A percentile compares a stretch with the other conserved stretches of the same genome.
phyloP scores from a whole-genome alignment of 1,284 basidiomycete genomes.

The Naganishia albida region DNA sequence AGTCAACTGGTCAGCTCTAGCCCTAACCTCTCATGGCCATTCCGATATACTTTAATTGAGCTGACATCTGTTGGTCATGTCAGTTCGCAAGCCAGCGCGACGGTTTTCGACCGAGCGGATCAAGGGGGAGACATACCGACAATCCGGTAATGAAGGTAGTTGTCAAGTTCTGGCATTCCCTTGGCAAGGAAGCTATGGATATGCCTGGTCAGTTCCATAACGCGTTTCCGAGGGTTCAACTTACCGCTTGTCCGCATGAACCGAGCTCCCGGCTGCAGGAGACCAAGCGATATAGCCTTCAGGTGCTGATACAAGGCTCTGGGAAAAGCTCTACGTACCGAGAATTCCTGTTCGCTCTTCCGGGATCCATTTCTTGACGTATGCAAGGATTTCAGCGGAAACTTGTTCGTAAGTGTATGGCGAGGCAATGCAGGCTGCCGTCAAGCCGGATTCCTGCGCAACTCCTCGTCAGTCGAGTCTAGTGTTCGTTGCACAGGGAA shows the following conservation, averaged over 20 bases:
- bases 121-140: conserved; percentile 46
- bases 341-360: conserved; percentile 52
- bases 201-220: neutral
- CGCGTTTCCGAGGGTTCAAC: conserved; percentile 1
- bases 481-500: neutral
- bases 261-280: conserved; percentile 54
- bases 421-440: conserved; percentile 48
- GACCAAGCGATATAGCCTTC: no score
- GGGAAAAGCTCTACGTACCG: neutral
- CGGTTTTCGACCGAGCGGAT: neutral
- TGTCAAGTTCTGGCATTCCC: conserved; percentile 55
- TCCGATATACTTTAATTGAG: conserved; percentile 43
- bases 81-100: neutral
- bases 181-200: conserved; percentile 51
- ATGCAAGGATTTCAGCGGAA: conserved; percentile 51
- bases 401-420: conserved; percentile 52
- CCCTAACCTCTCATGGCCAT: neutral
- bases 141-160: conserved; percentile 57
- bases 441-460: conserved; percentile 48
- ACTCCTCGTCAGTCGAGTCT: neutral
- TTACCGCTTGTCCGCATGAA: conserved; percentile 57
- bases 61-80: conserved; percentile 44
- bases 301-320: no score
- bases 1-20: conserved; percentile 32
- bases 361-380: conserved; percentile 57